Evolutionary conservation across 257 asterid species (phyloP).

Genomic region (Mentha longifolia): DNA sequence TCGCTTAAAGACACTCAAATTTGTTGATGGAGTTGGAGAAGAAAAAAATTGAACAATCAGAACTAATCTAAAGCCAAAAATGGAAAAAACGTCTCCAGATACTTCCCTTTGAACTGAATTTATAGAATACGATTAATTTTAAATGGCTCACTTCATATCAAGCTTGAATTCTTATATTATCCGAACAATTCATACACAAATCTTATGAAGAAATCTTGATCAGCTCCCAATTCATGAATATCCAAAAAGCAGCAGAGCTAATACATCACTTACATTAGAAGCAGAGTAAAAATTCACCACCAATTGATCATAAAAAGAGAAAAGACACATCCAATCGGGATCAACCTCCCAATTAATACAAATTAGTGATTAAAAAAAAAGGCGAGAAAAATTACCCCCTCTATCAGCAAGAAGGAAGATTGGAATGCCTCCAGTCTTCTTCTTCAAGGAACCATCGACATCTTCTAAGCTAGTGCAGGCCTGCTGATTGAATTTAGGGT

Average conservation of each 20-base stretch:
- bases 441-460: slow-evolving; percentile 53
- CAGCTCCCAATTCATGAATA: slow-evolving; percentile 9
- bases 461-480: slow-evolving; percentile 65
- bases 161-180: slow-evolving; percentile 7
- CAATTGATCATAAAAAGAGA: not conserved
- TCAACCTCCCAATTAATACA: not conserved
- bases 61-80: not conserved
- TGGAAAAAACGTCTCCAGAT: not conserved
- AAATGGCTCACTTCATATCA: not conserved
- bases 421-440: slow-evolving; percentile 85
- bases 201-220: not conserved
- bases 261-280: not conserved
- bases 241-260: slow-evolving; percentile 1
- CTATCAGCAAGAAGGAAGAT: slow-evolving; percentile 86
- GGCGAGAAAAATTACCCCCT: slow-evolving; percentile 61
- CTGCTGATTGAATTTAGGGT: slow-evolving; percentile 83
- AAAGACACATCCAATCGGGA: slow-evolving; percentile 14
- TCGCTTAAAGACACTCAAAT: not conserved
- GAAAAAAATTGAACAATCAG: not conserved
- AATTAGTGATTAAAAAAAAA: not conserved
- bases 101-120: not conserved
- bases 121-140: not conserved
- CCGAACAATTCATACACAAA: not conserved
- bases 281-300: not conserved
- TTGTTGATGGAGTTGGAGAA: not conserved